Percentiles rank a stretch among this genome's conserved stretches.
phyloP scores from a whole-genome alignment of 2,329 filamentous ascomycete genomes.

The Trichophyton schoenleinii region DNA sequence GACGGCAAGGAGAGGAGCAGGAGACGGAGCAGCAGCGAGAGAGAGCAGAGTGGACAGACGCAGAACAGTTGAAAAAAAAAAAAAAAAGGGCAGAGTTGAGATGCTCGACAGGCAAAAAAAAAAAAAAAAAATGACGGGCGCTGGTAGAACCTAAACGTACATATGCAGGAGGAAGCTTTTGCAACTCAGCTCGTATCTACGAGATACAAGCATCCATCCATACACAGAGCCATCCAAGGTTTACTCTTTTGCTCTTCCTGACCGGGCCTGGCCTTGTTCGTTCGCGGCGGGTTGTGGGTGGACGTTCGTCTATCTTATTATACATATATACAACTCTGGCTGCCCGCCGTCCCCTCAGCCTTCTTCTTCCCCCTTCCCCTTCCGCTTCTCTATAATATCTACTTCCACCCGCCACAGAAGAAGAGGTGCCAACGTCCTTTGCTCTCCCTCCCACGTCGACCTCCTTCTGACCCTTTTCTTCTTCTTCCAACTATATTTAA shows the following conservation, averaged over 20 bases:
- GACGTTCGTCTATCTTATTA: neutral
- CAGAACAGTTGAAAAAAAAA: neutral
- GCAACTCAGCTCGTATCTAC: conserved; percentile 2
- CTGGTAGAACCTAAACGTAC: conserved; percentile 1
- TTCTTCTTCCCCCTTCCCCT: neutral
- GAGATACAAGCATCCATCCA: neutral
- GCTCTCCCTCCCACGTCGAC: neutral
- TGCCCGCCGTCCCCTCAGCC: neutral
- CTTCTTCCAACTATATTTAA: conserved; percentile 4
- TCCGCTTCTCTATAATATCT: too few relatives aligned
- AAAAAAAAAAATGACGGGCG: neutral
- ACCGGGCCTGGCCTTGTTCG: neutral
- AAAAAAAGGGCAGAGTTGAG: neutral
- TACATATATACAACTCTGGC: neutral
- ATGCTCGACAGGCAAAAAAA: neutral
- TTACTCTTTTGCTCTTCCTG: neutral
- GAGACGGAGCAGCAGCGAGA: neutral
- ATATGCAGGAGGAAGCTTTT: conserved; percentile 5
- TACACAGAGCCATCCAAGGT: neutral
- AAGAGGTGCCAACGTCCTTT: conserved; percentile 4
- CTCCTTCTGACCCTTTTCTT: conserved; percentile 1
- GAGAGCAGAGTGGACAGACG: neutral
- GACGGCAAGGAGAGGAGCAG: neutral
- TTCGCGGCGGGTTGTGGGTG: too few relatives aligned
- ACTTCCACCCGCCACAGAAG: neutral